A percentile compares a stretch with the other conserved stretches of the same genome.
Conservation (phyloP, 1,284 basidiomycete species). For the Naganishia liquefaciens region DNA sequence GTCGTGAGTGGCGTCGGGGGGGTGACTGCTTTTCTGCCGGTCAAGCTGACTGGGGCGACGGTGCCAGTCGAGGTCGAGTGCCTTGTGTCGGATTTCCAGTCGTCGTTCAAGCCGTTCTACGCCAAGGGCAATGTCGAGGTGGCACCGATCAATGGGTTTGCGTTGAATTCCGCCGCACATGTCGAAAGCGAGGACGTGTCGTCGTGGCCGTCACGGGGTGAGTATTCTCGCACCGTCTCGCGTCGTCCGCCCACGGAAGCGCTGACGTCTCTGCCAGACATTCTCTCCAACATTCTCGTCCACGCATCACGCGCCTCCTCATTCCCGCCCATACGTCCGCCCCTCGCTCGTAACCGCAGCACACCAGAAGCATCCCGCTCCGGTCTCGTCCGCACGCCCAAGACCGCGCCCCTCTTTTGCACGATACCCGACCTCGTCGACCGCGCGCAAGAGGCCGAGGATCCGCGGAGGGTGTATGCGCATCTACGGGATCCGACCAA, state of each 20-base stretch:
- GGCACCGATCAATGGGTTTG: constrained; percentile 41
- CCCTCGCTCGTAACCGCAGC: constrained; percentile 2
- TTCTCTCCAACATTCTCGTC: constrained; percentile 3
- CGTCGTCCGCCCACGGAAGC: not conserved
- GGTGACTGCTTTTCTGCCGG: no score
- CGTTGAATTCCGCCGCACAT: not conserved
- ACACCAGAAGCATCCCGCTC: constrained; percentile 21
- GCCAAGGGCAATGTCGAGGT: constrained; percentile 41
- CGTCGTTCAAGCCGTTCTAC: constrained; percentile 40
- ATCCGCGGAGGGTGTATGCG: constrained; percentile 47
- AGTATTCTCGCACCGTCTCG: not conserved
- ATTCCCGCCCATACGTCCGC: not conserved
- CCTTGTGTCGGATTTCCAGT: constrained; percentile 38
- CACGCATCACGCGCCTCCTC: not conserved
- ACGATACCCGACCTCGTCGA: constrained; percentile 45
- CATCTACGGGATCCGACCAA: constrained; percentile 42
- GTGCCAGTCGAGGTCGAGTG: constrained; percentile 21
- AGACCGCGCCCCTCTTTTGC: constrained; percentile 42
- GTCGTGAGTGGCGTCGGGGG: no score
- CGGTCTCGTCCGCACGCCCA: constrained; percentile 35
- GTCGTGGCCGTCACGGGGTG: constrained; percentile 3
- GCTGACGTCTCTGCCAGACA: not conserved
- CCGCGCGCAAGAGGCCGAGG: constrained; percentile 46
- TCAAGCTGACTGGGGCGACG: not conserved
- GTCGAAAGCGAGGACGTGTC: not conserved